These are phyloP conservation scores for Lepidium africanum DNA, from an alignment of 345 rosid species.

Conservation along the genomic window DNA sequence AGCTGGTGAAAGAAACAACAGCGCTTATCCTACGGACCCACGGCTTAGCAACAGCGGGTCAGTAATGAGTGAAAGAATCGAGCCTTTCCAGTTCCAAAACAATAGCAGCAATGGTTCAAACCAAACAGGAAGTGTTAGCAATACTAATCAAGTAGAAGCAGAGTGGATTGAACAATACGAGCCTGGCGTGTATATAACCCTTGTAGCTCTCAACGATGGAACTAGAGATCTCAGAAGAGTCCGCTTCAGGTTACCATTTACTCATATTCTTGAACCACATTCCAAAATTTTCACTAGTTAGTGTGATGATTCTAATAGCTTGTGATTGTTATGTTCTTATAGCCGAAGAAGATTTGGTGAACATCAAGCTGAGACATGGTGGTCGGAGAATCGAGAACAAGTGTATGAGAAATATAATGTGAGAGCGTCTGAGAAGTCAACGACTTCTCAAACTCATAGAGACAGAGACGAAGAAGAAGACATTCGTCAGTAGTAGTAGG, in stretches of 20 bases:
- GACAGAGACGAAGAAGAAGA: slow-evolving; percentile 16
- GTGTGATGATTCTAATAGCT: slow-evolving; percentile 5
- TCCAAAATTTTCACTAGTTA: neutral
- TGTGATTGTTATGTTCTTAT: slow-evolving; percentile 15
- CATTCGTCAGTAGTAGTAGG: neutral
- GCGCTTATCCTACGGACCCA: slow-evolving; percentile 25
- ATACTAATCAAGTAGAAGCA: slow-evolving; percentile 59
- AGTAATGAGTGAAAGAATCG: slow-evolving; percentile 42
- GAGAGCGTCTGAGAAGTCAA: slow-evolving; percentile 60
- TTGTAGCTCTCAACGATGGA: slow-evolving; percentile 79
- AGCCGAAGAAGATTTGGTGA: slow-evolving; percentile 92
- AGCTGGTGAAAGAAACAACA: slow-evolving; percentile 36
- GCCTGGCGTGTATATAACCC: slow-evolving; percentile 92
- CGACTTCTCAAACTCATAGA: slow-evolving; percentile 40
- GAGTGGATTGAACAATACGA: slow-evolving; percentile 98
- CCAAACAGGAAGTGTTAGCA: slow-evolving; percentile 21
- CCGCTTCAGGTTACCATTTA: slow-evolving; percentile 72
- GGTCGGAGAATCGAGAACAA: slow-evolving; percentile 92
- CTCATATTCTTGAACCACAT: neutral
- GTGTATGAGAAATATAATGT: slow-evolving; percentile 82
- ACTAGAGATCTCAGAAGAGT: slow-evolving; percentile 92
- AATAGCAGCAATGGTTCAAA: slow-evolving; percentile 44
- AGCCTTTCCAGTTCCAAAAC: slow-evolving; percentile 40
- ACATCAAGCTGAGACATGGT: slow-evolving; percentile 97
- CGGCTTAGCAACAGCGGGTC: slow-evolving; percentile 44